Conservation (phyloP, 177 flowering plant genomes). For the Vitis hybrid region DNA sequence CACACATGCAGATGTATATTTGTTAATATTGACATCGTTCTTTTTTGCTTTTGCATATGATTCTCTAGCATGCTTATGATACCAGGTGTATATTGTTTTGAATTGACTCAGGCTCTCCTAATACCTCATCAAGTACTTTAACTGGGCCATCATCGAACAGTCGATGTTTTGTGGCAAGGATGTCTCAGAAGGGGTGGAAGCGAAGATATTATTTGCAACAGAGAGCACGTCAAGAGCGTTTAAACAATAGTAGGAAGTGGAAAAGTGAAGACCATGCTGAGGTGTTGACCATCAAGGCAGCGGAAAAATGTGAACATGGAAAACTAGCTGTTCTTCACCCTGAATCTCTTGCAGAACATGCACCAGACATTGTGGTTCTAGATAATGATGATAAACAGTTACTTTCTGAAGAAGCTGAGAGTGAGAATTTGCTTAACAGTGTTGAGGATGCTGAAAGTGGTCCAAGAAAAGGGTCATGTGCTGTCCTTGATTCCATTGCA, state of each 20-base stretch:
- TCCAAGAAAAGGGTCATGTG: slow-evolving; percentile 25
- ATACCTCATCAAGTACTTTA: slow-evolving; percentile 28
- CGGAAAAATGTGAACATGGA: slow-evolving; percentile 30
- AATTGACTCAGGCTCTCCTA: slow-evolving; percentile 45
- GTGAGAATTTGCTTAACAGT: slow-evolving; percentile 19
- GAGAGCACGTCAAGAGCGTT: slow-evolving; percentile 76
- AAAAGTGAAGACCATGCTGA: slow-evolving; percentile 47
- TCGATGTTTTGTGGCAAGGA: slow-evolving; percentile 47
- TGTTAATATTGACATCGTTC: background rate
- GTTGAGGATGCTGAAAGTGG: slow-evolving; percentile 23
- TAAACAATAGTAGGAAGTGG: slow-evolving; percentile 72
- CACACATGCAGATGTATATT: background rate
- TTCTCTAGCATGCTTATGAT: background rate
- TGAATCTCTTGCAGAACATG: slow-evolving; percentile 31
- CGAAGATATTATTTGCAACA: slow-evolving; percentile 66
- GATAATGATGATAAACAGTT: slow-evolving; percentile 26
- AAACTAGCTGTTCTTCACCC: slow-evolving; percentile 24
- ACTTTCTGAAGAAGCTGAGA: slow-evolving; percentile 27
- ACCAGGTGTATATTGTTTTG: background rate
- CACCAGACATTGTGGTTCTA: slow-evolving; percentile 28
- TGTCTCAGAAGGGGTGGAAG: slow-evolving; percentile 60
- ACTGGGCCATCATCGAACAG: slow-evolving; percentile 45
- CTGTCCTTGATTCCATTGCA: slow-evolving; percentile 23
- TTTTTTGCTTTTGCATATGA: background rate
- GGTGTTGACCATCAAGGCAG: slow-evolving; percentile 25